These are phyloP conservation scores for Dictyostelium firmibasis DNA, from an alignment of 78 protist genomes.

Conservation along the genomic window DNA sequence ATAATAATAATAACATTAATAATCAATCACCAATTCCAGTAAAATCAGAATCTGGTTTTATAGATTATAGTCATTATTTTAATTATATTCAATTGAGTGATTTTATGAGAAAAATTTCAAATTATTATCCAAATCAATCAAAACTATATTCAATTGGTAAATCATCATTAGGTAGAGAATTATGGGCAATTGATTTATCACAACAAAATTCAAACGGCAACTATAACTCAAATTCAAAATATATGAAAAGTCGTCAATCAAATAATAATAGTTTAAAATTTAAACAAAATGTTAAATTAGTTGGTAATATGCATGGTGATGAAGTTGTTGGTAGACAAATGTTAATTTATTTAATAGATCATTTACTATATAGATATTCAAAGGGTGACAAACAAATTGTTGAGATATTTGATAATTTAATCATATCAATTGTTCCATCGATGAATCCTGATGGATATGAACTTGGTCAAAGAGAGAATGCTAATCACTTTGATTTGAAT, in stretches of 20 bases:
- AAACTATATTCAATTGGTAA: slow-evolving; percentile 63
- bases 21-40: neutral
- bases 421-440: slow-evolving; percentile 83
- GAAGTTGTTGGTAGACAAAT: slow-evolving; percentile 84
- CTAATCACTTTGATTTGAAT: slow-evolving; percentile 78
- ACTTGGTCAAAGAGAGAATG: slow-evolving; percentile 39
- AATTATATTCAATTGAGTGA: neutral
- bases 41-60: neutral
- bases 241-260: neutral
- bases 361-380: neutral
- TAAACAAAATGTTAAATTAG: slow-evolving; percentile 47
- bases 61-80: neutral
- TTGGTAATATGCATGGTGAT: slow-evolving; percentile 93
- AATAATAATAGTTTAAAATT: neutral
- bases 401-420: slow-evolving; percentile 12
- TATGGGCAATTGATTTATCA: slow-evolving; percentile 41
- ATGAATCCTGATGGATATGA: slow-evolving; percentile 93
- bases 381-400: neutral
- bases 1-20: neutral
- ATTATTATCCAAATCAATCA: slow-evolving; percentile 3
- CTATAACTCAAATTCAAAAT: neutral
- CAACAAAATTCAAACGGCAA: neutral
- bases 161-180: neutral
- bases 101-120: neutral
- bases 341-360: slow-evolving; percentile 38